Conservation (phyloP, 495 filamentous ascomycete genomes). For the Monascus purpureus region DNA sequence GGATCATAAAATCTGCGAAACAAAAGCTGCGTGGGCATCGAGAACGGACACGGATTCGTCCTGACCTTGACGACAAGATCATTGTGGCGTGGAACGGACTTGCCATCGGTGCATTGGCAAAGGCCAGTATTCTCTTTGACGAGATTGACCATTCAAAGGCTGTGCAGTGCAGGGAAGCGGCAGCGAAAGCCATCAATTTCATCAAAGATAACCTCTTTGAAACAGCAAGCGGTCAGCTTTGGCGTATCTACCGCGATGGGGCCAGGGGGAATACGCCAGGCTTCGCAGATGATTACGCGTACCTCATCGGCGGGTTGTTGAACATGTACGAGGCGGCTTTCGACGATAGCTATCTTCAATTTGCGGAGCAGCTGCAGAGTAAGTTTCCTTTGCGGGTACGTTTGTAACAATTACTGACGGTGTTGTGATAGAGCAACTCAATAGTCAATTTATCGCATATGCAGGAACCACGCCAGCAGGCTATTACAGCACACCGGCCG, state of each 20-base stretch:
- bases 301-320: conserved; percentile 68
- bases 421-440: conserved; percentile 43
- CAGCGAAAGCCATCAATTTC: conserved; percentile 57
- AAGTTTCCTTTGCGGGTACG: conserved; percentile 9
- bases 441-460: conserved; percentile 51
- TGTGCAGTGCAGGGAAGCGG: conserved; percentile 45
- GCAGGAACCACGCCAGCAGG: conserved; percentile 37
- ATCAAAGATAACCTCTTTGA: conserved; percentile 70
- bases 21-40: conserved; percentile 60
- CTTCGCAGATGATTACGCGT: conserved; percentile 95
- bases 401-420: conserved; percentile 7
- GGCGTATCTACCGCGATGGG: conserved; percentile 65
- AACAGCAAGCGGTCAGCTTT: conserved; percentile 43
- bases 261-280: conserved; percentile 50
- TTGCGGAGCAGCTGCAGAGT: conserved; percentile 76
- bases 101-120: conserved; percentile 68
- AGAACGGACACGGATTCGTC: conserved; percentile 60
- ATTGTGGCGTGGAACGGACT: conserved; percentile 82
- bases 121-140: conserved; percentile 53
- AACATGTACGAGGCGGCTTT: conserved; percentile 83
- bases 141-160: conserved; percentile 44
- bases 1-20: conserved; percentile 53
- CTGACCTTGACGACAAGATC: conserved; percentile 85
- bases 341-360: conserved; percentile 63
- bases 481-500: conserved; percentile 74